phyloP scores from a whole-genome alignment of 441 rosid genomes.

The Erodium trifolium region DNA sequence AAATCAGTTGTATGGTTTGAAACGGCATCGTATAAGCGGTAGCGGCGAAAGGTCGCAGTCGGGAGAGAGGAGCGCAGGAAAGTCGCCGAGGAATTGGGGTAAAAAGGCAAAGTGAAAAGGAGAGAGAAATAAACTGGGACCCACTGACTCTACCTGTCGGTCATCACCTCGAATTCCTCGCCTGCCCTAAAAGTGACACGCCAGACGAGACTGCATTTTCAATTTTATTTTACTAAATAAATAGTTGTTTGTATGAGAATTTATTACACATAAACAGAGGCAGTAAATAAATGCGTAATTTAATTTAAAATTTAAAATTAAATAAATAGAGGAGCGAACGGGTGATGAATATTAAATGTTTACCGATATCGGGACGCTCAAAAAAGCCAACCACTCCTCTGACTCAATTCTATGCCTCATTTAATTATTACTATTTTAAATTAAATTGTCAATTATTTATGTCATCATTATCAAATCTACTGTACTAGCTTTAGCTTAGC shows the following conservation, averaged over 20 bases:
- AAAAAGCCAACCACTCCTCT: slow-evolving; percentile 76
- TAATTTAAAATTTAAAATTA: too few relatives aligned
- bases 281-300: too few relatives aligned
- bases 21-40: too few relatives aligned
- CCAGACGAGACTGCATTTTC: not conserved
- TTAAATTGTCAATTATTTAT: slow-evolving; percentile 44
- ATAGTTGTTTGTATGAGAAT: too few relatives aligned
- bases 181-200: slow-evolving; percentile 2
- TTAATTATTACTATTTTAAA: slow-evolving; percentile 11
- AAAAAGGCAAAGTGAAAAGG: slow-evolving; percentile 16
- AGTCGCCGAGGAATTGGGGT: slow-evolving; percentile 20
- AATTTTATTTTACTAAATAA: slow-evolving; percentile 15
- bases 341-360: slow-evolving; percentile 29
- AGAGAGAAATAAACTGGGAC: slow-evolving; percentile 28
- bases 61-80: not conserved
- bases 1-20: too few relatives aligned
- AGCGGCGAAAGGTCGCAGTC: too few relatives aligned
- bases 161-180: slow-evolving; percentile 43
- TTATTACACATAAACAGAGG: too few relatives aligned
- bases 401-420: slow-evolving; percentile 52
- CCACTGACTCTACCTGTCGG: slow-evolving; percentile 38
- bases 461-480: slow-evolving; percentile 18
- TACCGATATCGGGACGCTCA: slow-evolving; percentile 61
- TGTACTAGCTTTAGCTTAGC: too few relatives aligned
- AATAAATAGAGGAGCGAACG: too few relatives aligned